These are phyloP conservation scores for Globisporangium takayamanum DNA, from an alignment of 352 stramenopile genomes.

Conservation along the genomic window DNA sequence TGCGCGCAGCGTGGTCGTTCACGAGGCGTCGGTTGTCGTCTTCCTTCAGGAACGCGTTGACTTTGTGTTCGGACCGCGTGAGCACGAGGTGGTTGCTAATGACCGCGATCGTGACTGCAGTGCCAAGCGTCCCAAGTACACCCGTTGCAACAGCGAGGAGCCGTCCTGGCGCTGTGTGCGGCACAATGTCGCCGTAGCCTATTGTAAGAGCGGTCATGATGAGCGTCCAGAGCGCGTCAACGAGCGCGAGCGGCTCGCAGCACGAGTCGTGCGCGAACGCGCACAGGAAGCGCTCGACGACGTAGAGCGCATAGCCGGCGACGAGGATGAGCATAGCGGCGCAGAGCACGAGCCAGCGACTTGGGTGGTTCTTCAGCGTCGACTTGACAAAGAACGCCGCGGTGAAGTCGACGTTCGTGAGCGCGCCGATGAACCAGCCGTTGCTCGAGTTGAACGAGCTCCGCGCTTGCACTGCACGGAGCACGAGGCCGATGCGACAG, in stretches of 20 bases:
- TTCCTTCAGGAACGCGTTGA: conserved; percentile 75
- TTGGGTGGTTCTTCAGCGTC: conserved; percentile 64
- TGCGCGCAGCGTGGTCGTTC: conserved; percentile 47
- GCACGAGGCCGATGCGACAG: conserved; percentile 34
- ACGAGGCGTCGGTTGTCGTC: conserved; percentile 56
- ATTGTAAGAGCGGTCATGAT: conserved; percentile 73
- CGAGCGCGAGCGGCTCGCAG: conserved; percentile 45
- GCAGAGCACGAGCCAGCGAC: conserved; percentile 32
- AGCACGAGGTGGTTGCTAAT: conserved; percentile 72
- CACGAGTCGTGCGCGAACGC: conserved; percentile 46
- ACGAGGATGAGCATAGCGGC: conserved; percentile 35
- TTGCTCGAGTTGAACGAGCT: conserved; percentile 79
- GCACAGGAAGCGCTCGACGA: conserved; percentile 70
- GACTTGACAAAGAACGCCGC: conserved; percentile 70
- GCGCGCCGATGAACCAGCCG: conserved; percentile 70
- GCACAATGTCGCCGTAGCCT: conserved; percentile 63
- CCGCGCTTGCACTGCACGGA: conserved; percentile 54
- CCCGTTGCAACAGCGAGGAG: conserved; percentile 44
- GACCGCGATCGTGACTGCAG: conserved; percentile 66
- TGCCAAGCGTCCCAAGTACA: conserved; percentile 46
- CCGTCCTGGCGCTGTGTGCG: conserved; percentile 38
- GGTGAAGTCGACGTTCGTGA: conserved; percentile 78
- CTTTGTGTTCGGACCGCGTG: conserved; percentile 72
- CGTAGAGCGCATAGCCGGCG: conserved; percentile 53
- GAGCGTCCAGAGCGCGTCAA: conserved; percentile 55